phyloP scores from a whole-genome alignment of 2,329 filamentous ascomycete genomes.

The Aspergillus neoniger region DNA sequence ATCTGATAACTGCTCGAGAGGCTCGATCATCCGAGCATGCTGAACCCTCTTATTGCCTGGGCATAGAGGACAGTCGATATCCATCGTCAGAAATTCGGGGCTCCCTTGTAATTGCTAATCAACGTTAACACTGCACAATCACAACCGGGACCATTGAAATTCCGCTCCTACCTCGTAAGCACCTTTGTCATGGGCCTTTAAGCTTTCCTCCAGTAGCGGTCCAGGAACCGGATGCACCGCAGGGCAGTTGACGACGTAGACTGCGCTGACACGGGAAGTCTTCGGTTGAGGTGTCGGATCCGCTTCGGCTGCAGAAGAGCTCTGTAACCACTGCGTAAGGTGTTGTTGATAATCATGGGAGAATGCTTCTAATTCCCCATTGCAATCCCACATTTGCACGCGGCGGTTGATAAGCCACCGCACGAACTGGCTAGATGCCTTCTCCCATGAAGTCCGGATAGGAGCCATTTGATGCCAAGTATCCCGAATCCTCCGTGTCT shows the following conservation, averaged over 20 bases:
- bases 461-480: conserved; percentile 19
- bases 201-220: conserved; percentile 32
- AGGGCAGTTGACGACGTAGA: conserved; percentile 40
- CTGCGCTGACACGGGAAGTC: conserved; percentile 11
- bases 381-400: conserved; percentile 31
- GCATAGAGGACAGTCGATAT: conserved; percentile 37
- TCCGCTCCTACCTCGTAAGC: conserved; percentile 30
- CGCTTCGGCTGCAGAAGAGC: conserved; percentile 17
- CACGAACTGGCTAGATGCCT: conserved; percentile 21
- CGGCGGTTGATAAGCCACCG: conserved; percentile 30
- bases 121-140: not conserved
- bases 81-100: conserved; percentile 21
- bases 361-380: conserved; percentile 27
- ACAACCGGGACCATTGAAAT: not conserved
- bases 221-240: conserved; percentile 36
- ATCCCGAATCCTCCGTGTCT: conserved; percentile 24
- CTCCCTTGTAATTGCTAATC: conserved; percentile 23
- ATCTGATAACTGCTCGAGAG: conserved; percentile 30
- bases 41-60: conserved; percentile 33
- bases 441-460: conserved; percentile 21
- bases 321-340: conserved; percentile 35
- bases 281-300: conserved; percentile 2
- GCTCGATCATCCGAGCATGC: conserved; percentile 37
- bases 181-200: conserved; percentile 32
- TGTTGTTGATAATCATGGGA: conserved; percentile 29